A percentile compares a stretch with the other conserved stretches of the same genome.
phyloP scores from a whole-genome alignment of 495 filamentous ascomycete species.

The Staphylotrichum longicolle region DNA sequence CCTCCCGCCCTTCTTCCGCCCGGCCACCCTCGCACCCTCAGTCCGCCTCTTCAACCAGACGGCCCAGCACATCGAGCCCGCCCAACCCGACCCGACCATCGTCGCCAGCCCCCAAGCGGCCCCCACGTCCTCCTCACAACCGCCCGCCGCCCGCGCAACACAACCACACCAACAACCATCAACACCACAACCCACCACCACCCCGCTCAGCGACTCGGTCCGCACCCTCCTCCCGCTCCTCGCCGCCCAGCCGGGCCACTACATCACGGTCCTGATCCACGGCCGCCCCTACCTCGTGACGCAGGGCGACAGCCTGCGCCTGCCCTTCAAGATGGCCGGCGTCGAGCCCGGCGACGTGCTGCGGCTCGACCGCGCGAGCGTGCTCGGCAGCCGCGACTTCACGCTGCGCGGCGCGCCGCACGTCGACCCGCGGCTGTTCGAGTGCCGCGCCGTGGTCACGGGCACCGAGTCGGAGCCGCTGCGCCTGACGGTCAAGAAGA shows the following conservation, averaged over 20 bases:
- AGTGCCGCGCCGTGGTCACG: slow-evolving; percentile 81
- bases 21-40: slow-evolving; percentile 30
- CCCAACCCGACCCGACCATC: slow-evolving; percentile 13
- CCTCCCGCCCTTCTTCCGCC: slow-evolving; percentile 27
- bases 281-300: slow-evolving; percentile 87
- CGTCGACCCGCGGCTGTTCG: slow-evolving; percentile 77
- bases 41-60: slow-evolving; percentile 35
- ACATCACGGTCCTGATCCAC: slow-evolving; percentile 84
- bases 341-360: slow-evolving; percentile 80
- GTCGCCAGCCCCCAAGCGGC: background rate
- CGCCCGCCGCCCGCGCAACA: slow-evolving; percentile 20
- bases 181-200: slow-evolving; percentile 44
- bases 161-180: slow-evolving; percentile 34
- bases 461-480: slow-evolving; percentile 86
- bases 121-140: slow-evolving; percentile 15
- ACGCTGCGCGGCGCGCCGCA: slow-evolving; percentile 77
- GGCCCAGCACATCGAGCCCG: slow-evolving; percentile 32
- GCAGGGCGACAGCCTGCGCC: slow-evolving; percentile 75
- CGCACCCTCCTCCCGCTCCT: slow-evolving; percentile 73
- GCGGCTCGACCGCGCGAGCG: slow-evolving; percentile 76
- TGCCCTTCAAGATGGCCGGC: slow-evolving; percentile 90
- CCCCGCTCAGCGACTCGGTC: slow-evolving; percentile 54
- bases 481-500: slow-evolving; percentile 87
- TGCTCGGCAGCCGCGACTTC: slow-evolving; percentile 83
- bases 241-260: slow-evolving; percentile 74